Base-by-base conservation (phyloP, 1,139 yeast genomes). In the Wickerhamomyces sp. region DNA sequence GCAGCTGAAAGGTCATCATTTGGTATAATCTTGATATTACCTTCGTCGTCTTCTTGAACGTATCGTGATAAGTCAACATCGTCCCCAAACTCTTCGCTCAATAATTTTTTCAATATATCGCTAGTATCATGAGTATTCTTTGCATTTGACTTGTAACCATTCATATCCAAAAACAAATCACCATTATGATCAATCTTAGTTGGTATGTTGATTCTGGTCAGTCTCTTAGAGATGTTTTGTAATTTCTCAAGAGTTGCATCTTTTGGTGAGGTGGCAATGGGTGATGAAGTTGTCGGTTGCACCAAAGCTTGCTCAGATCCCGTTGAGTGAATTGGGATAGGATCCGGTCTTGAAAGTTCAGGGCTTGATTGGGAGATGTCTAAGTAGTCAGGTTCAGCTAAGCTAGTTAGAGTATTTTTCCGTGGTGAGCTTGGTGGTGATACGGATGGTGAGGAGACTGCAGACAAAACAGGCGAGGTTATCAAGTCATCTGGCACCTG, bases 401-500 rank as follows among this genome's bases (percentile, higher is more conserved):
- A 26, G 14, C 45, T 19, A 28, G 19, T 32, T 12, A 36, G 37
- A n/a, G 39, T 22, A 13, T 44, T 20, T 33, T 41, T 43, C 29
- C 34, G 31, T 8, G 60, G 61, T 5, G 56, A 61, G 4, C 51
- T 53, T 17, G 60, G 59, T 2, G 82, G 81, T 8, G 81, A 71
- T 1, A 68, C 65, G 0, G 77, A 73, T 0, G 89, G 86, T 5
- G 95, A 84, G 17, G 78, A 71, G 1, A 77, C 67, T 0, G 97
- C 95, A 29, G 96, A 85, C 21, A 88, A 67, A 30, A 92, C 95
- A 0, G 99, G 99, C 0, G 97, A 88, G 0, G 98, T 89, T 49
- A 88, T 75, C 45, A 88, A 73, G 47, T 87, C 84, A 42, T 73
- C 70, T 1, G 96, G 95, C 15, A 90, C 83, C 37, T 75, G 74